Percentiles rank a stretch among this genome's conserved stretches.
Conservation (phyloP, 306 rosid genomes). For the Acacia melanoxylon region DNA sequence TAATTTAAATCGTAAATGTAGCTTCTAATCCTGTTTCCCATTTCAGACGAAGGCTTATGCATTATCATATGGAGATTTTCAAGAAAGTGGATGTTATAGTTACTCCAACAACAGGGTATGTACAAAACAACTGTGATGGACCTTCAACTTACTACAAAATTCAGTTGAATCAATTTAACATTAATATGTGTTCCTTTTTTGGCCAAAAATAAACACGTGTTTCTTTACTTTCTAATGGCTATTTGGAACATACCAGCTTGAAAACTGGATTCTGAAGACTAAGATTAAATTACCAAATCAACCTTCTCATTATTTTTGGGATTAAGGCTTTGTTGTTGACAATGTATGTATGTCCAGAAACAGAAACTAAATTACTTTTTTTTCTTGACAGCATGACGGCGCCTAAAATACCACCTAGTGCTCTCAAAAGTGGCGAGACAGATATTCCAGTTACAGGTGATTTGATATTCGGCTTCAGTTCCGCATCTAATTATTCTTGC, state of each 20-base stretch:
- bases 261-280: neutral
- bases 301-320: slow-evolving; percentile 15
- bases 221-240: slow-evolving; percentile 7
- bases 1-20: neutral
- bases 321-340: slow-evolving; percentile 19
- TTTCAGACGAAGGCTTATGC: slow-evolving; percentile 85
- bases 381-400: slow-evolving; percentile 80
- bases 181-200: neutral
- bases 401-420: slow-evolving; percentile 78
- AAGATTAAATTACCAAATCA: neutral
- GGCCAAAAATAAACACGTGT: slow-evolving; percentile 4
- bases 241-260: neutral
- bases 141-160: neutral
- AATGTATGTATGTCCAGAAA: slow-evolving; percentile 17
- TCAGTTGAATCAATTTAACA: slow-evolving; percentile 15
- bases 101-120: slow-evolving; percentile 99
- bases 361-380: slow-evolving; percentile 30
- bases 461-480: slow-evolving; percentile 23
- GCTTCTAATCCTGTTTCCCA: neutral
- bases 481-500: slow-evolving; percentile 14
- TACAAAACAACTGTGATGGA: slow-evolving; percentile 19
- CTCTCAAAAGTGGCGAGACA: slow-evolving; percentile 80
- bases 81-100: slow-evolving; percentile 88
- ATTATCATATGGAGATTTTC: slow-evolving; percentile 88
- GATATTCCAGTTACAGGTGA: slow-evolving; percentile 78